A percentile compares a stretch with the other conserved stretches of the same genome.
phyloP scores from a whole-genome alignment of 2,329 filamentous ascomycete species.

The Cladosporium sp. region DNA sequence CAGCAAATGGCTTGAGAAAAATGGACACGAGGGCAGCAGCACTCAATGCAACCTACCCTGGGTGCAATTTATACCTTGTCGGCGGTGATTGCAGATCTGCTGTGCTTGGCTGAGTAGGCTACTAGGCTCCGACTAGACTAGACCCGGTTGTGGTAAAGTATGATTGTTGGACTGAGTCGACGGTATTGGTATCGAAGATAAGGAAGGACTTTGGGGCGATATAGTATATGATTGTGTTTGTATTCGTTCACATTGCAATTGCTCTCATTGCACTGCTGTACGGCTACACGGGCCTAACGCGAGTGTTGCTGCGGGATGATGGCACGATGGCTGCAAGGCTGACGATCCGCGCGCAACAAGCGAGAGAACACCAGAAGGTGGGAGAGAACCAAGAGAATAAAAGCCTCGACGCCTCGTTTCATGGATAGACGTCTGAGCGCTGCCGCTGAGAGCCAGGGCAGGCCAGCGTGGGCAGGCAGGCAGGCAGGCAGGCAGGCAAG shows the following conservation, averaged over 20 bases:
- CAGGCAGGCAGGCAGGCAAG: no score
- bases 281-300: not conserved
- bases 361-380: not conserved
- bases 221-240: not conserved
- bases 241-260: not conserved
- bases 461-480: no score
- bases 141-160: not conserved
- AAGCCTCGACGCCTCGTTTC: not conserved
- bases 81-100: conserved; percentile 4
- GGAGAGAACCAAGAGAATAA: not conserved
- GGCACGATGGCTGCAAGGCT: not conserved
- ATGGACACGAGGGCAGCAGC: not conserved
- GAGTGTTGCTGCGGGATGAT: not conserved
- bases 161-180: not conserved
- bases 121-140: not conserved
- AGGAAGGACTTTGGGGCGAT: not conserved
- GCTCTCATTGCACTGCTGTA: not conserved
- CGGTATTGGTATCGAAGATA: not conserved
- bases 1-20: not conserved
- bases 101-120: conserved; percentile 7
- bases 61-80: not conserved
- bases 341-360: not conserved
- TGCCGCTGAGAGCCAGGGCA: not conserved
- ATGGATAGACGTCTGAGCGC: no score
- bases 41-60: not conserved